These are phyloP conservation scores for Scalesia atractyloides DNA, from an alignment of 129 eudicot species.

Conservation along the genomic window DNA sequence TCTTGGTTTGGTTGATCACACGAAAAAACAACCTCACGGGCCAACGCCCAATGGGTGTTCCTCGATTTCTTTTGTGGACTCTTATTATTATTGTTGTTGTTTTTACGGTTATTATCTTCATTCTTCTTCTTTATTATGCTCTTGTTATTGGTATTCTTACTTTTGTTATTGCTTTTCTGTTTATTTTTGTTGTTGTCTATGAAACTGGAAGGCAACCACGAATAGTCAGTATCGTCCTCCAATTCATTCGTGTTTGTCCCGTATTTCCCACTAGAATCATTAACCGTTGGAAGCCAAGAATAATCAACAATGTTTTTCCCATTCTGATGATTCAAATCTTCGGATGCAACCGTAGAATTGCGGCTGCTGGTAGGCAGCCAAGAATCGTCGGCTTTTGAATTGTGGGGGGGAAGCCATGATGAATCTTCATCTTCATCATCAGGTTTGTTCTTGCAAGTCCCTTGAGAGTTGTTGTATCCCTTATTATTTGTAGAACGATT, in stretches of 20 bases:
- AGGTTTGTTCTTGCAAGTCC: slow-evolving; percentile 14
- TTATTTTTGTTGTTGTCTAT: slow-evolving; percentile 23
- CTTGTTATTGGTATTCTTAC: neutral
- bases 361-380: slow-evolving; percentile 23
- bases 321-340: slow-evolving; percentile 1
- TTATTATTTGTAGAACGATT: slow-evolving; percentile 25
- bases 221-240: slow-evolving; percentile 30
- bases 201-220: slow-evolving; percentile 36
- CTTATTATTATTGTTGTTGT: neutral
- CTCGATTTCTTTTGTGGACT: slow-evolving; percentile 20
- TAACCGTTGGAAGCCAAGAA: slow-evolving; percentile 32
- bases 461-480: slow-evolving; percentile 25
- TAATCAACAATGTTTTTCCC: slow-evolving; percentile 14
- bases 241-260: slow-evolving; percentile 4
- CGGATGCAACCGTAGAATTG: slow-evolving; percentile 1
- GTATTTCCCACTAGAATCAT: slow-evolving; percentile 4
- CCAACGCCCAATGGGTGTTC: slow-evolving; percentile 40
- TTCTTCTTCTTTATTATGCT: neutral
- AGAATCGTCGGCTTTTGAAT: slow-evolving; percentile 18
- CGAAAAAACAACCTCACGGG: slow-evolving; percentile 38
- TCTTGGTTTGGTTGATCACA: slow-evolving; percentile 8
- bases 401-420: slow-evolving; percentile 29
- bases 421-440: slow-evolving; percentile 23
- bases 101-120: no score
- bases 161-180: neutral